Percentiles rank a stretch among this genome's conserved stretches.
These are phyloP conservation scores for Brettanomyces nanus DNA, from an alignment of 805 yeast genomes.

Conservation along the genomic window DNA sequence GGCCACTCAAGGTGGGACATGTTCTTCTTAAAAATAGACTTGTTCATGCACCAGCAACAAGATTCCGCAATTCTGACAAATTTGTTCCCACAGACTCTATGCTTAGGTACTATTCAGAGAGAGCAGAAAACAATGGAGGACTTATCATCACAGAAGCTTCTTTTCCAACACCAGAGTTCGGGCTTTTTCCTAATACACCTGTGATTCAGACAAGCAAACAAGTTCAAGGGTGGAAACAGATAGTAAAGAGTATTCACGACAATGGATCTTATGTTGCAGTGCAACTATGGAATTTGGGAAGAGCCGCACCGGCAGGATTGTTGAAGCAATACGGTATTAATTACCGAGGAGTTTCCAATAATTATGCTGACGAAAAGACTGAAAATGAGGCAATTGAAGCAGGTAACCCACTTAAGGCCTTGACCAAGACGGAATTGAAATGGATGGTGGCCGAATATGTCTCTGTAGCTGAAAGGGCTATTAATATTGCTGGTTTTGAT, in stretches of 20 bases:
- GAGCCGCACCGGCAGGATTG: constrained; percentile 28
- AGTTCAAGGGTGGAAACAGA: constrained; percentile 38
- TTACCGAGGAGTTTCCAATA: constrained; percentile 29
- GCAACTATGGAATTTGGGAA: constrained; percentile 49
- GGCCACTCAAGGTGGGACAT: constrained; percentile 37
- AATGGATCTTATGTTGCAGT: constrained; percentile 37
- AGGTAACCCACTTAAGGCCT: constrained; percentile 39
- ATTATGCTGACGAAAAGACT: constrained; percentile 29
- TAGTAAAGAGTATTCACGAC: constrained; percentile 41
- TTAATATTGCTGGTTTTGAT: constrained; percentile 33
- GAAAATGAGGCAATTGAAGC: constrained; percentile 28
- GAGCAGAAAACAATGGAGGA: constrained; percentile 50
- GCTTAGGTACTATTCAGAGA: constrained; percentile 44
- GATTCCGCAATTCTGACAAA: constrained; percentile 32
- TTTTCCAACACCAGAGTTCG: constrained; percentile 33
- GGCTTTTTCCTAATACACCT: constrained; percentile 37
- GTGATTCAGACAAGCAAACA: constrained; percentile 44
- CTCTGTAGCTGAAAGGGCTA: constrained; percentile 34
- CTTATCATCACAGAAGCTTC: constrained; percentile 56
- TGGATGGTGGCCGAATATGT: constrained; percentile 33
- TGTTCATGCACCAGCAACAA: constrained; percentile 45
- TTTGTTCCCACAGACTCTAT: constrained; percentile 39
- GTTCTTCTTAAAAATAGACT: constrained; percentile 31
- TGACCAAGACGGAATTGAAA: constrained; percentile 33
- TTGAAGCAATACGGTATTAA: constrained; percentile 30